phyloP scores from a whole-genome alignment of 2,329 filamentous ascomycete species.

The Rhynchosporium agropyri region DNA sequence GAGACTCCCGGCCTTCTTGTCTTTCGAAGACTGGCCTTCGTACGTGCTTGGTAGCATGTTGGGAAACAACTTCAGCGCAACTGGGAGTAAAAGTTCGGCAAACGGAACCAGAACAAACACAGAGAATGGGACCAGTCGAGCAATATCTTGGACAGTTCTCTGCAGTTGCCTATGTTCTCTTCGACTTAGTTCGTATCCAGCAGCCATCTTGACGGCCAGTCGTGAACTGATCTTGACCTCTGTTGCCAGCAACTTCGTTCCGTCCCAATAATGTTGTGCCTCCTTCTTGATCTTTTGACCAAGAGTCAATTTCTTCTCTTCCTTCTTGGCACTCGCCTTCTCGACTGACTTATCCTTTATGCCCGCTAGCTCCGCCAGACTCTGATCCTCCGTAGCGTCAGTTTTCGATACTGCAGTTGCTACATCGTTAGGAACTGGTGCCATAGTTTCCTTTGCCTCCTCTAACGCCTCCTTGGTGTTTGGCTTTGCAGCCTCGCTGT shows the following conservation, averaged over 20 bases:
- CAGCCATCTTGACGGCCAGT: constrained; percentile 94
- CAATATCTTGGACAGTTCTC: constrained; percentile 91
- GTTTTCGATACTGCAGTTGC: constrained; percentile 42
- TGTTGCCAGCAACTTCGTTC: constrained; percentile 88
- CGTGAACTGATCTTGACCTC: constrained; percentile 93
- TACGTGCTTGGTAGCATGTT: constrained; percentile 97
- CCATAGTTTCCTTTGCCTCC: constrained; percentile 34
- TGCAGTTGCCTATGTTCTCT: constrained; percentile 91
- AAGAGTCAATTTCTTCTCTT: constrained; percentile 83
- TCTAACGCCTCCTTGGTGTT: constrained; percentile 36
- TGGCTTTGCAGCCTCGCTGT: constrained; percentile 39
- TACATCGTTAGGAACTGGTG: constrained; percentile 32
- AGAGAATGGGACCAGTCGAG: constrained; percentile 90
- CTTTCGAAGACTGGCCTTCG: constrained; percentile 87
- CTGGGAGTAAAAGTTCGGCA: constrained; percentile 86
- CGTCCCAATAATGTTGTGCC: constrained; percentile 94
- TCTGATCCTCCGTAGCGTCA: constrained; percentile 38
- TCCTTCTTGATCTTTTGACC: constrained; percentile 96
- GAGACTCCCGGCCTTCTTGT: constrained; percentile 80
- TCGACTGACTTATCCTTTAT: constrained; percentile 64
- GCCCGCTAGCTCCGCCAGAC: constrained; percentile 62
- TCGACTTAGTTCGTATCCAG: constrained; percentile 92
- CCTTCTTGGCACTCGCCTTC: constrained; percentile 67
- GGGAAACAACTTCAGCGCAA: constrained; percentile 93
- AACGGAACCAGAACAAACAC: constrained; percentile 97